phyloP scores from a whole-genome alignment of 169 alveolate species.

The Eimeria tenella region DNA sequence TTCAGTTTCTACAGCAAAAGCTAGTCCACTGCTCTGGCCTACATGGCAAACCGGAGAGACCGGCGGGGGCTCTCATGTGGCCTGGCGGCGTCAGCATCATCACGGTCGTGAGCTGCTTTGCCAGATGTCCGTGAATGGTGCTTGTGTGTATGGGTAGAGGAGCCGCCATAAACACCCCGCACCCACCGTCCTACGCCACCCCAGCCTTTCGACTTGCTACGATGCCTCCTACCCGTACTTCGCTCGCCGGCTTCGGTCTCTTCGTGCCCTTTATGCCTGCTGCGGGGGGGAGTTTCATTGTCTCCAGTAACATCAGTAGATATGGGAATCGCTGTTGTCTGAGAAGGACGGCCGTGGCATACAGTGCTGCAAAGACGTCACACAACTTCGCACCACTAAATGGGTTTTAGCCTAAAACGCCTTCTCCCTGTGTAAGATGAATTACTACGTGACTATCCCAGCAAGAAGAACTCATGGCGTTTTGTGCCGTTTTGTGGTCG shows the following conservation, averaged over 20 bases:
- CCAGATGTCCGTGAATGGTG: not conserved
- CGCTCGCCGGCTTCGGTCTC: not conserved
- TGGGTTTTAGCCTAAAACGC: not conserved
- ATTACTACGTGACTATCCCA: not conserved
- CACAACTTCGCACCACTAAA: not conserved
- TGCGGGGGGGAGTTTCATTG: not conserved
- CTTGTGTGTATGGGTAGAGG: slow-evolving; percentile 10
- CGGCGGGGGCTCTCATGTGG: slow-evolving; percentile 36
- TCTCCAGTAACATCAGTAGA: not conserved
- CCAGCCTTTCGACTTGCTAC: slow-evolving; percentile 49
- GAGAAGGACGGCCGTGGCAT: not conserved
- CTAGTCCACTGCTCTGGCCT: too few species aligned
- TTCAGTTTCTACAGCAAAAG: too few species aligned
- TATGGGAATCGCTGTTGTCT: slow-evolving; percentile 9
- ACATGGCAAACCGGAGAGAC: slow-evolving; percentile 35
- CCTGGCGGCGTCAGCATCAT: not conserved
- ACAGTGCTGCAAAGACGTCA: slow-evolving; percentile 2
- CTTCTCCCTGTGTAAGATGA: not conserved
- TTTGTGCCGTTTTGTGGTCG: not conserved
- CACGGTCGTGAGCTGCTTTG: not conserved
- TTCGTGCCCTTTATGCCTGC: not conserved
- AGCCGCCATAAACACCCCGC: slow-evolving; percentile 48
- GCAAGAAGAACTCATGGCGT: not conserved
- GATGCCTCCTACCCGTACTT: not conserved
- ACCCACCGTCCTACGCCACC: slow-evolving; percentile 51